phyloP scores from a whole-genome alignment of 768 basidiomycete genomes.

The Filobasidium wieringae region DNA sequence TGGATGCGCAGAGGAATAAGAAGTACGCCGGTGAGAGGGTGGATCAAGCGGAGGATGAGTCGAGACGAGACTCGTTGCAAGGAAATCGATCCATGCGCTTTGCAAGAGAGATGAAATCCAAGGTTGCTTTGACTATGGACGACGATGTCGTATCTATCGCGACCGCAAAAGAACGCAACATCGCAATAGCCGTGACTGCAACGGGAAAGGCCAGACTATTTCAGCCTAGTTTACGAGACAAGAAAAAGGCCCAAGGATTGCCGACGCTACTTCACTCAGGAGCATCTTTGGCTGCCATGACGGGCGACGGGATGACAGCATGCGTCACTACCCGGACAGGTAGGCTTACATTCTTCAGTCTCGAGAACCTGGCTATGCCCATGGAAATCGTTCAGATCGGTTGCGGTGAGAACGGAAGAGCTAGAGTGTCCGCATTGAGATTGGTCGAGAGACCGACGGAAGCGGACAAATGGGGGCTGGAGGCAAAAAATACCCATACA shows the following conservation, averaged over 20 bases:
- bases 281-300: not conserved
- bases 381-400: too few species aligned
- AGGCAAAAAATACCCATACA: too few species aligned
- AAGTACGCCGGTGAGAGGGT: not conserved
- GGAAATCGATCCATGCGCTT: not conserved
- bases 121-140: not conserved
- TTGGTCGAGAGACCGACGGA: too few species aligned
- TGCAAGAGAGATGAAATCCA: not conserved
- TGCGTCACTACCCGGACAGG: not conserved
- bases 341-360: not conserved
- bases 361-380: too few species aligned
- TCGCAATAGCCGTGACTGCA: not conserved
- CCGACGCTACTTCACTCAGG: not conserved
- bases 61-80: not conserved
- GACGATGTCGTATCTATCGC: not conserved
- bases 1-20: conserved; percentile 58
- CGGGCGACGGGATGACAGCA: not conserved
- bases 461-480: too few species aligned
- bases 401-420: too few species aligned
- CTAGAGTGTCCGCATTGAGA: too few species aligned
- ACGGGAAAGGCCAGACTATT: not conserved
- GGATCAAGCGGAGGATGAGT: not conserved
- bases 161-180: not conserved
- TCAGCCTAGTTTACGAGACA: not conserved
- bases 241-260: not conserved